Percentiles rank a stretch among this genome's conserved stretches.
Evolutionary conservation across 1,139 yeast species (phyloP).

Genomic region (Debaryomyces sp.): DNA sequence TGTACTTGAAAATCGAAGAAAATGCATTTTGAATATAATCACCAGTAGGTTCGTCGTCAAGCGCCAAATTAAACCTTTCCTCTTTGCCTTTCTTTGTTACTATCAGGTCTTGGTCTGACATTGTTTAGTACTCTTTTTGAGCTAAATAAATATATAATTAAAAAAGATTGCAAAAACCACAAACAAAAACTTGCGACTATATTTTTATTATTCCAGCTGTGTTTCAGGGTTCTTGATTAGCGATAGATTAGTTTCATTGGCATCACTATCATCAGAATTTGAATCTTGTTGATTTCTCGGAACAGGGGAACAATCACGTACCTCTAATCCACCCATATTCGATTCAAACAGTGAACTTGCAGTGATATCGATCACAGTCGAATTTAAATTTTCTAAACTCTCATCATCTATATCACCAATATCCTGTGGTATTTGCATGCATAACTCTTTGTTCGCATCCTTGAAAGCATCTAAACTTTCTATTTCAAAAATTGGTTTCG

Average conservation of each 20-base stretch:
- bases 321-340: neutral
- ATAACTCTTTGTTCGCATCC: neutral
- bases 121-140: neutral
- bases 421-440: neutral
- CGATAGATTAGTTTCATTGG: neutral
- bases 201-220: neutral
- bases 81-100: neutral
- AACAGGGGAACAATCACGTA: neutral
- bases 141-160: neutral
- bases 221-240: neutral
- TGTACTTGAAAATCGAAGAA: neutral
- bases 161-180: slow-evolving; percentile 3
- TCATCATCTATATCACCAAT: neutral
- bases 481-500: neutral
- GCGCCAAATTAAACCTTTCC: neutral
- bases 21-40: slow-evolving; percentile 1
- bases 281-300: neutral
- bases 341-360: neutral
- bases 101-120: neutral
- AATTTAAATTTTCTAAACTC: neutral
- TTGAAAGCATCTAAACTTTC: neutral
- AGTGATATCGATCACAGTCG: neutral
- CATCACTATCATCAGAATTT: neutral
- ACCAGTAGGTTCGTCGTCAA: neutral
- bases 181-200: slow-evolving; percentile 4